Evolutionary conservation across 257 asterid species (phyloP), one percentile per base, ranked within the genome.

Genomic region (Gentiana straminea): DNA sequence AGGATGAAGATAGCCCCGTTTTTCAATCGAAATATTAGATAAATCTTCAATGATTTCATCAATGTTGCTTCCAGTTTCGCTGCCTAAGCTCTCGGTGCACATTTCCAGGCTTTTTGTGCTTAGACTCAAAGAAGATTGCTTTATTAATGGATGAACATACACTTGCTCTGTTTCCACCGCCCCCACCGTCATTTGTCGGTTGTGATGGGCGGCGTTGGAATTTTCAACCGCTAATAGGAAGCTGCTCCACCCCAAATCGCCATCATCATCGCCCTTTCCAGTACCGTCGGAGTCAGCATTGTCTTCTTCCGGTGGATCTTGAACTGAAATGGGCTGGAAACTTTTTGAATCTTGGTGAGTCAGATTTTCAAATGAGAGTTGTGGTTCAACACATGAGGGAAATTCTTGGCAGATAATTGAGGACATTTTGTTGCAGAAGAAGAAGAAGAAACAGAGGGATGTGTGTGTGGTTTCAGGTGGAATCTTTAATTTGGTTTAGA

Each of bases 51-150:
- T 46, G 59, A 49, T 64, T 33, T 73, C 67, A 13, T 63, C 74
- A 50, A 74, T 69, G 75, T 61, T 54, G 70, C 75, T 72, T 2
- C 98, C 96, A 0, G 86, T 82, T 65, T 91, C 98, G 35, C 78
- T 64, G 8, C 96, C 92, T 49, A 90, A 67, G 73, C 86, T 70
- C 65, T 90, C 98, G 0, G 98, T 90, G 79, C 98, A 90, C 91
- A 90, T 76, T 68, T 84, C 94, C 37, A 90, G 67, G 70, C 91
- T 84, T 34, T 52, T 78, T 2, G 76, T 43, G 74, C 78, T 86
- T 4, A 82, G 72, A 0, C 65, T 54, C 36, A 67, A 71, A 4
- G 66, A 3, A 9, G 84, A 69, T 32, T 65, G 66, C 67, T 73
- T 79, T 4, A 41, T 72, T 1, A 75, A 73, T 6, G 94, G 94